Evolutionary conservation across 805 yeast genomes (phyloP).

Genomic region (Candida stauntonica): DNA sequence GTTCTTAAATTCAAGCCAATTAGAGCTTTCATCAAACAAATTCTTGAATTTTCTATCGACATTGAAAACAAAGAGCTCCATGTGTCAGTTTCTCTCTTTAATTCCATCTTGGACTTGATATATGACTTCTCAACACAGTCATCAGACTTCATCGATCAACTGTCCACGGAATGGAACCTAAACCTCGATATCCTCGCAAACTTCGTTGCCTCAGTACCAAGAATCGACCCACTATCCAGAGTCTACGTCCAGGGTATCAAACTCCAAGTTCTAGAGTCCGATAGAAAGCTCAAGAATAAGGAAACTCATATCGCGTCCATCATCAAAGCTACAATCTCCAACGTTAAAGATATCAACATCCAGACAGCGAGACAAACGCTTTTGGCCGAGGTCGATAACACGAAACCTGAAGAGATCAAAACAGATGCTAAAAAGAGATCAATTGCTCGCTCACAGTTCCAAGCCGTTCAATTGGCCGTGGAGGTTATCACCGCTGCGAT

Average conservation of each 20-base stretch:
- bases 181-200: constrained; percentile 14
- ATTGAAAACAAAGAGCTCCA: constrained; percentile 24
- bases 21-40: constrained; percentile 26
- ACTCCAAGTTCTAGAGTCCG: constrained; percentile 34
- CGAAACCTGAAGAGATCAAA: constrained; percentile 26
- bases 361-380: constrained; percentile 28
- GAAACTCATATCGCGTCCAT: constrained; percentile 24
- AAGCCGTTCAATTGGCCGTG: constrained; percentile 63
- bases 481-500: constrained; percentile 75
- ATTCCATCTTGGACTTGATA: constrained; percentile 50
- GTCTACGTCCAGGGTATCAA: constrained; percentile 35
- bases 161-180: constrained; percentile 18
- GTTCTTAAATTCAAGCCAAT: constrained; percentile 24
- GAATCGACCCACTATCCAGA: constrained; percentile 30
- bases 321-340: constrained; percentile 22
- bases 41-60: constrained; percentile 29
- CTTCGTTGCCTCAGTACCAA: constrained; percentile 10
- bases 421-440: constrained; percentile 37
- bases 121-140: constrained; percentile 62
- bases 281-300: constrained; percentile 14
- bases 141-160: constrained; percentile 39
- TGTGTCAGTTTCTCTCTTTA: constrained; percentile 42
- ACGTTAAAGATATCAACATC: constrained; percentile 31
- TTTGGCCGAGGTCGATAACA: constrained; percentile 31
- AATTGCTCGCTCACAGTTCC: constrained; percentile 48